phyloP scores from a whole-genome alignment of 1,284 basidiomycete genomes.

The Ganoderma sinense region DNA sequence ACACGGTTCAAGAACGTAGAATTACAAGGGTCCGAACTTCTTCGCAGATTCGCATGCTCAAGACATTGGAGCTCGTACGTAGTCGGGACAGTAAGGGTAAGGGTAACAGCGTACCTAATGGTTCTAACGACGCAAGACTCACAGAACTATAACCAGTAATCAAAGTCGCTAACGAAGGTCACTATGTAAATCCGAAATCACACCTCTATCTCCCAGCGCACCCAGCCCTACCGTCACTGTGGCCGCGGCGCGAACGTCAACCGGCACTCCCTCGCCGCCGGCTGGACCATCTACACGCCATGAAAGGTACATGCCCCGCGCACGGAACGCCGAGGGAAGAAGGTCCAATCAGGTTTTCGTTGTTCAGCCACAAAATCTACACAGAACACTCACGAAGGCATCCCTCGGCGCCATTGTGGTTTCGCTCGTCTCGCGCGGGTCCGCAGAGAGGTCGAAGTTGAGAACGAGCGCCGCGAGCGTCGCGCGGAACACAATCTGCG shows the following conservation, averaged over 20 bases:
- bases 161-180: no score
- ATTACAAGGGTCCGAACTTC: no score
- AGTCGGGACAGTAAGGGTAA: no score
- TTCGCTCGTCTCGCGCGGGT: conserved; percentile 25
- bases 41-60: no score
- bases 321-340: background rate
- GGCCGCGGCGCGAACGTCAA: conserved; percentile 54
- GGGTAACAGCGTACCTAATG: no score
- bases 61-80: no score
- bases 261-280: conserved; percentile 65
- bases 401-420: conserved; percentile 29
- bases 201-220: no score
- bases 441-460: conserved; percentile 27
- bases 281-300: conserved; percentile 62
- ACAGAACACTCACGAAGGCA: conserved; percentile 23
- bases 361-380: background rate
- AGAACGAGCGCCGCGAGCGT: conserved; percentile 22
- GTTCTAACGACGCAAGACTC: no score
- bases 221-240: background rate
- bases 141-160: no score
- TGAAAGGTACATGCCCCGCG: background rate
- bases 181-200: no score
- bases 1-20: no score
- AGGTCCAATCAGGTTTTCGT: background rate
- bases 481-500: conserved; percentile 25